Evolutionary conservation across 2,329 filamentous ascomycete genomes (phyloP).

Genomic region (Pyrenophora graminea): DNA sequence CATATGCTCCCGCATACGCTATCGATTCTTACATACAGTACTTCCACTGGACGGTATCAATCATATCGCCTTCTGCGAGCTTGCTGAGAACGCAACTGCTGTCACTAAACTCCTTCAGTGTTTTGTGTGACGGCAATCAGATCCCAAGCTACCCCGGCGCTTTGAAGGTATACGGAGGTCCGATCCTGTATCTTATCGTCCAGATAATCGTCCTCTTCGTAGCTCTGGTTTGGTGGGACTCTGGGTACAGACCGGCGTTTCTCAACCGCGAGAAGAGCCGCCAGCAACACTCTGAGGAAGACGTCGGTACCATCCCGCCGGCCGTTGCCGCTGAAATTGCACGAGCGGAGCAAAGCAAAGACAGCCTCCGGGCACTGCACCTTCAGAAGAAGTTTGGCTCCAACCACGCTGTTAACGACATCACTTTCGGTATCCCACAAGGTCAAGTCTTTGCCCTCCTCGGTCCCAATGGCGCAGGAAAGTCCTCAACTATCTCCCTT

Average conservation of each 20-base stretch:
- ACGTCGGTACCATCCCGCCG: slow-evolving; percentile 50
- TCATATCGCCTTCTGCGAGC: slow-evolving; percentile 76
- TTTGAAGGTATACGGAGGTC: slow-evolving; percentile 77
- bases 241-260: slow-evolving; percentile 65
- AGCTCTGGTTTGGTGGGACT: slow-evolving; percentile 78
- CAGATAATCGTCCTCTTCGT: slow-evolving; percentile 74
- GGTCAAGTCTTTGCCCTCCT: slow-evolving; percentile 88
- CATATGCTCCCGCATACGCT: slow-evolving; percentile 70
- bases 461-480: slow-evolving; percentile 89
- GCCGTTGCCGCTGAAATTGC: slow-evolving; percentile 69
- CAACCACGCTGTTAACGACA: slow-evolving; percentile 79
- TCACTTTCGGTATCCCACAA: slow-evolving; percentile 78
- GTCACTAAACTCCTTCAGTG: slow-evolving; percentile 80
- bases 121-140: slow-evolving; percentile 68
- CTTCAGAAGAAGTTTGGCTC: slow-evolving; percentile 78
- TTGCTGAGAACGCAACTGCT: slow-evolving; percentile 75
- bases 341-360: slow-evolving; percentile 63
- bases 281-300: slow-evolving; percentile 50
- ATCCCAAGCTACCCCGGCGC: slow-evolving; percentile 70
- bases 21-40: slow-evolving; percentile 70
- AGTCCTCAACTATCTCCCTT: slow-evolving; percentile 85
- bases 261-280: slow-evolving; percentile 42
- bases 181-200: slow-evolving; percentile 78
- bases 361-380: slow-evolving; percentile 78
- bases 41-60: slow-evolving; percentile 74